phyloP scores from a whole-genome alignment of 176 grass and related monocot species.

The maize (Zea mays) region DNA sequence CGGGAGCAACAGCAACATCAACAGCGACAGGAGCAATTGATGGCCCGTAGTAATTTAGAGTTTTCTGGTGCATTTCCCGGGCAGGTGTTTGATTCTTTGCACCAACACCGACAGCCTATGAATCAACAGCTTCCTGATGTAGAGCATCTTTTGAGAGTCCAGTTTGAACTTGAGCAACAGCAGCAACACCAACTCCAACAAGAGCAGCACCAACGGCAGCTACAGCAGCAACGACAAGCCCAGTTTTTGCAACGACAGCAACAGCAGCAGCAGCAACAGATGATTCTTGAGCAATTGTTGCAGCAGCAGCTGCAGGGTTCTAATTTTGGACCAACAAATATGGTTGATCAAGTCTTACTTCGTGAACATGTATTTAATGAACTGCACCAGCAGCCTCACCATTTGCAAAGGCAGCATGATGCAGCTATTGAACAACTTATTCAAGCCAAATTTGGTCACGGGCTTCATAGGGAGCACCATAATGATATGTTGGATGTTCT shows the following conservation, averaged over 20 bases:
- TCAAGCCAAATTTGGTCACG: conserved; percentile 80
- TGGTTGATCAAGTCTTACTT: conserved; percentile 64
- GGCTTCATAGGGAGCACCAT: conserved; percentile 59
- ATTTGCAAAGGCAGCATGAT: conserved; percentile 79
- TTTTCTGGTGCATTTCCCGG: conserved; percentile 57
- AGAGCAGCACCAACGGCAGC: conserved; percentile 65
- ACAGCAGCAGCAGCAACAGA: conserved; percentile 68
- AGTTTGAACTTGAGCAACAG: conserved; percentile 85
- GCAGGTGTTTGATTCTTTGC: conserved; percentile 49
- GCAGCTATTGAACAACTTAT: conserved; percentile 86
- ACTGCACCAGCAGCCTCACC: conserved; percentile 64
- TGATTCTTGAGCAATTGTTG: conserved; percentile 81
- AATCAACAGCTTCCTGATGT: conserved; percentile 61
- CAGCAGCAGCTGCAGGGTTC: conserved; percentile 71
- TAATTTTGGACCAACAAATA: conserved; percentile 58
- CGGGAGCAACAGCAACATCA: conserved; percentile 47
- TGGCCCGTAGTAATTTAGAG: conserved; percentile 54
- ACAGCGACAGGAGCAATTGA: conserved; percentile 65
- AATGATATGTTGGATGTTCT: conserved; percentile 67
- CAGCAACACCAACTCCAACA: conserved; percentile 70
- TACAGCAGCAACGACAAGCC: conserved; percentile 70
- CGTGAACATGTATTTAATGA: conserved; percentile 80
- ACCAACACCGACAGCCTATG: conserved; percentile 52
- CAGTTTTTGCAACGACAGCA: conserved; percentile 55
- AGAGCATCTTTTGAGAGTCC: conserved; percentile 68